These are phyloP conservation scores for Peronosclerospora sorghi DNA, from an alignment of 352 stramenopile species.

Conservation along the genomic window DNA sequence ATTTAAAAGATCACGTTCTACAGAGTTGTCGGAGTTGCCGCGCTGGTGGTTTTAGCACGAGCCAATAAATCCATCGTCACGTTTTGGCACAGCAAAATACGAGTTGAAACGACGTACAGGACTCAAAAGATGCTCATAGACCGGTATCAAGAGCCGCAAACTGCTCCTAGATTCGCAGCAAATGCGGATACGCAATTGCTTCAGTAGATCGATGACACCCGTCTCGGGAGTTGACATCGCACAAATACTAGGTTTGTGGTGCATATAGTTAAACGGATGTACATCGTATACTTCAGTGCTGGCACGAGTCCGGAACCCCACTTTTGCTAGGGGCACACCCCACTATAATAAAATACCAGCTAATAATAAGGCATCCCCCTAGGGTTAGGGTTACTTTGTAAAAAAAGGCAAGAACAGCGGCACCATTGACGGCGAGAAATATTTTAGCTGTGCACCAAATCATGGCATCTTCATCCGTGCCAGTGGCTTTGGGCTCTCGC, in stretches of 20 bases:
- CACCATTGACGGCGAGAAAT: no score
- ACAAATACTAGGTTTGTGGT: neutral
- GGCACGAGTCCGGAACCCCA: no score
- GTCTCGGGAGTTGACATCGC: constrained; percentile 1
- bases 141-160: constrained; percentile 24
- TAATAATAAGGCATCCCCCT: no score
- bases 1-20: constrained; percentile 15
- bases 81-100: neutral
- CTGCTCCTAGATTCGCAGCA: constrained; percentile 6
- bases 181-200: constrained; percentile 24
- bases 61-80: neutral
- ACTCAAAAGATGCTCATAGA: constrained; percentile 41
- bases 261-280: neutral
- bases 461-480: no score
- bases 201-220: constrained; percentile 33
- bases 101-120: constrained; percentile 19
- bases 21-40: constrained; percentile 1
- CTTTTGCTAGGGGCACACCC: no score
- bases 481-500: no score
- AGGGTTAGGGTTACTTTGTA: no score
- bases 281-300: no score
- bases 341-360: no score
- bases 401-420: no score
- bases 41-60: neutral
- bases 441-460: no score